Conservation (phyloP, 75 land plant species). For the Picea sitchensis region DNA sequence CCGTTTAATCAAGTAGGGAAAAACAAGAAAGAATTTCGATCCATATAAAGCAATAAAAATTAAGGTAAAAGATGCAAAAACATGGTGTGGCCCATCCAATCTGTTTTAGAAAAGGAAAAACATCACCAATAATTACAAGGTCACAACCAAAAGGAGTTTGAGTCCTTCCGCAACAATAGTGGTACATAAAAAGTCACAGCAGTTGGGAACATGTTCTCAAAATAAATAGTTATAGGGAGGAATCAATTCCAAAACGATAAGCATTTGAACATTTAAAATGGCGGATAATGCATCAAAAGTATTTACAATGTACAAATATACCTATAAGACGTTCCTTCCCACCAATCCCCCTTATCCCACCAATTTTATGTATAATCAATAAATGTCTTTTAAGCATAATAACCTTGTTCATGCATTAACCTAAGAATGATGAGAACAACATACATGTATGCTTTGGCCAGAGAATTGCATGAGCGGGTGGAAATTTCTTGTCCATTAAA, state of each 20-base stretch:
- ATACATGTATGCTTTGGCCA: constrained; percentile 86
- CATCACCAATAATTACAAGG: background rate
- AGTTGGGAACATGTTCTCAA: background rate
- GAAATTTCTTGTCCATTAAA: constrained; percentile 70
- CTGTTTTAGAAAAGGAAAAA: too few species aligned
- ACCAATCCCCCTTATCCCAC: background rate
- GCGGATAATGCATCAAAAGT: background rate
- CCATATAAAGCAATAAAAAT: too few species aligned
- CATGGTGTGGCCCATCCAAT: too few species aligned
- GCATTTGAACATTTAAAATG: background rate
- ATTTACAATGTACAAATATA: background rate
- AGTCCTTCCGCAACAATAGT: too few species aligned
- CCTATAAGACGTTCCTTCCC: background rate
- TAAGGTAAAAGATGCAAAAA: too few species aligned
- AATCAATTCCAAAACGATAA: background rate
- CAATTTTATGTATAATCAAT: background rate
- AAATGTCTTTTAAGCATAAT: background rate
- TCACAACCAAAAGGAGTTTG: background rate
- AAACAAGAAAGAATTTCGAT: too few species aligned
- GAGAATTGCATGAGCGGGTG: constrained; percentile 64
- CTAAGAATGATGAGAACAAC: constrained; percentile 9
- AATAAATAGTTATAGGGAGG: background rate
- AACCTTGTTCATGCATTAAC: background rate
- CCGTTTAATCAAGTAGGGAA: too few species aligned
- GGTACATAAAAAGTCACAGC: background rate